These are phyloP conservation scores for Rhinocladiella similis DNA, from an alignment of 2,329 filamentous ascomycete genomes.

Conservation along the genomic window DNA sequence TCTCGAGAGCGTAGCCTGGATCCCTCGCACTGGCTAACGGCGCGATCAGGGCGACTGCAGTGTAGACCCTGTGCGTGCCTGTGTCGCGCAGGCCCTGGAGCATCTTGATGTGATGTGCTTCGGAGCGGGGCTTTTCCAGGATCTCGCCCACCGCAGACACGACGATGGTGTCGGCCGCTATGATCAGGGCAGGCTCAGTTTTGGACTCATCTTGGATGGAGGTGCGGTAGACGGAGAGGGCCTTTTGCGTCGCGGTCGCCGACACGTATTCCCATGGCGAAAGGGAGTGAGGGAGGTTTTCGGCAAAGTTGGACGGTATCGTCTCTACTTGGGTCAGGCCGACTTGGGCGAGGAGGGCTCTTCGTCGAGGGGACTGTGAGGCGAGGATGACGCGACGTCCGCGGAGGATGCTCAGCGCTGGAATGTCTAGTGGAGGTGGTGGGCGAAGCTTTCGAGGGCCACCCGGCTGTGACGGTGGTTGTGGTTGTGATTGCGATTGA, in stretches of 20 bases:
- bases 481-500: slow-evolving; percentile 1
- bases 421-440: slow-evolving; percentile 68
- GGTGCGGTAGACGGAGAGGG: slow-evolving; percentile 67
- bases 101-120: slow-evolving; percentile 81
- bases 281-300: slow-evolving; percentile 79
- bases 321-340: slow-evolving; percentile 82
- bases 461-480: slow-evolving; percentile 8
- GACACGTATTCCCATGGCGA: slow-evolving; percentile 89
- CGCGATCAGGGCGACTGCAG: slow-evolving; percentile 78
- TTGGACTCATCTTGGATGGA: slow-evolving; percentile 57
- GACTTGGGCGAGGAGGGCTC: slow-evolving; percentile 75
- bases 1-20: slow-evolving; percentile 82
- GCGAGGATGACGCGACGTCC: slow-evolving; percentile 83
- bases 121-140: slow-evolving; percentile 84
- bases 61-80: slow-evolving; percentile 77
- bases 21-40: slow-evolving; percentile 77
- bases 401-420: slow-evolving; percentile 74
- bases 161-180: slow-evolving; percentile 89
- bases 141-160: slow-evolving; percentile 74
- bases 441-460: slow-evolving; percentile 21
- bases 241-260: slow-evolving; percentile 81
- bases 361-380: slow-evolving; percentile 81
- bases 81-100: slow-evolving; percentile 78
- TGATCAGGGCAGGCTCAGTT: slow-evolving; percentile 78
- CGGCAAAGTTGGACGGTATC: slow-evolving; percentile 76